Evolutionary conservation across 163 green algal genomes (phyloP).

Genomic region (Scenedesmus sp.): DNA sequence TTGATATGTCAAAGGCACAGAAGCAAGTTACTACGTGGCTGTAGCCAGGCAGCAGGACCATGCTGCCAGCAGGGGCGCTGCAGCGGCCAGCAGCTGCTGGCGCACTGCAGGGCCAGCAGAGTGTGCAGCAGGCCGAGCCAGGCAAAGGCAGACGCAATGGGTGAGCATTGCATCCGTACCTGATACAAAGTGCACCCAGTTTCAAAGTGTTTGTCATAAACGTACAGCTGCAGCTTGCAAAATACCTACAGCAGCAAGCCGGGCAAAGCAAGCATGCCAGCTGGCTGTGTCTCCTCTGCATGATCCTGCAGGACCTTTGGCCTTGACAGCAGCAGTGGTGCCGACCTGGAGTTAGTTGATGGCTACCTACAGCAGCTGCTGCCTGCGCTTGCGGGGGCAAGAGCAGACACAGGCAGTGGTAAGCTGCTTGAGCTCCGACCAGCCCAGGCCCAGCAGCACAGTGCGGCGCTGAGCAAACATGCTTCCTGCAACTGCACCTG

Average conservation of each 20-base stretch:
- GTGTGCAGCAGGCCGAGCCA: neutral
- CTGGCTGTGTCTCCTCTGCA: neutral
- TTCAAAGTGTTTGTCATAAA: neutral
- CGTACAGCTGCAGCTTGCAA: neutral
- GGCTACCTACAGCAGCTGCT: constrained; percentile 49
- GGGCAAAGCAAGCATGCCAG: neutral
- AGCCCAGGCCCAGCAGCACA: neutral
- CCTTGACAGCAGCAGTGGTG: constrained; percentile 32
- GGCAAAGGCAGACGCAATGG: neutral
- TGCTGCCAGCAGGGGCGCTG: neutral
- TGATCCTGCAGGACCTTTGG: neutral
- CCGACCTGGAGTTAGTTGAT: constrained; percentile 26
- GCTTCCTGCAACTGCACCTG: no score
- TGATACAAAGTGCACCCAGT: neutral
- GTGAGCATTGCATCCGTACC: neutral
- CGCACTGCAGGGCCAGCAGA: neutral
- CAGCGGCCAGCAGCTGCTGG: constrained; percentile 2
- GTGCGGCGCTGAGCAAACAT: no score
- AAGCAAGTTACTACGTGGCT: neutral
- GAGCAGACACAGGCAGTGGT: neutral
- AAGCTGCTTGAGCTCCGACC: neutral
- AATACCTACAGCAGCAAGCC: neutral
- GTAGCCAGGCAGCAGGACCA: neutral
- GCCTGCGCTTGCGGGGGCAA: constrained; percentile 24
- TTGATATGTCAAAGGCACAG: neutral